These are phyloP conservation scores for Xeromyces bisporus DNA, from an alignment of 495 filamentous ascomycete genomes.

Conservation along the genomic window DNA sequence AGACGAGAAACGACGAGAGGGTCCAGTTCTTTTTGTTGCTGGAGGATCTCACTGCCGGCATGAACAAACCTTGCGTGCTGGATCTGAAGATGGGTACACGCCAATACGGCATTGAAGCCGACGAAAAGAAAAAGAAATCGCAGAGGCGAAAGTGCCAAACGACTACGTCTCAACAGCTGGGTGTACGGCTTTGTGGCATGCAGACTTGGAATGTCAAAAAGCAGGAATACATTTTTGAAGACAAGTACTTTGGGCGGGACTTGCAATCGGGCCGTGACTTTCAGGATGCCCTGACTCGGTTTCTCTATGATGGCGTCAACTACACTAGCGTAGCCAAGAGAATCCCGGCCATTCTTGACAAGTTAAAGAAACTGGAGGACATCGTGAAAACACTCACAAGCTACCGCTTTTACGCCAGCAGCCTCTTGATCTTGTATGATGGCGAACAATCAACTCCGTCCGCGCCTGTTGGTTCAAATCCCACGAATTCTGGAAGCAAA, in stretches of 20 bases:
- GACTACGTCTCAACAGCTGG: slow-evolving; percentile 81
- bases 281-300: slow-evolving; percentile 71
- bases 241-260: slow-evolving; percentile 92
- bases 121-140: slow-evolving; percentile 79
- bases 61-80: slow-evolving; percentile 90
- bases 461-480: slow-evolving; percentile 5
- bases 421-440: slow-evolving; percentile 87
- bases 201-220: slow-evolving; percentile 84
- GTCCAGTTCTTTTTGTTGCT: slow-evolving; percentile 86
- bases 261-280: slow-evolving; percentile 82
- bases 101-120: slow-evolving; percentile 90
- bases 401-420: slow-evolving; percentile 92
- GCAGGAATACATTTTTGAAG: slow-evolving; percentile 72
- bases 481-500: slow-evolving; percentile 3
- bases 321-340: slow-evolving; percentile 60
- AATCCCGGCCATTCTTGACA: slow-evolving; percentile 72
- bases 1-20: slow-evolving; percentile 48
- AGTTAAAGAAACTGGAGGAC: slow-evolving; percentile 61
- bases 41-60: slow-evolving; percentile 93
- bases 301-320: slow-evolving; percentile 81
- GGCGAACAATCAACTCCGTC: slow-evolving; percentile 33
- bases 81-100: slow-evolving; percentile 99
- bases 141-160: slow-evolving; percentile 82
- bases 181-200: slow-evolving; percentile 87
- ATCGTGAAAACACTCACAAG: slow-evolving; percentile 65